Conservation (phyloP, 2,329 filamentous ascomycete species). For the Fragosphaeria purpurea region DNA sequence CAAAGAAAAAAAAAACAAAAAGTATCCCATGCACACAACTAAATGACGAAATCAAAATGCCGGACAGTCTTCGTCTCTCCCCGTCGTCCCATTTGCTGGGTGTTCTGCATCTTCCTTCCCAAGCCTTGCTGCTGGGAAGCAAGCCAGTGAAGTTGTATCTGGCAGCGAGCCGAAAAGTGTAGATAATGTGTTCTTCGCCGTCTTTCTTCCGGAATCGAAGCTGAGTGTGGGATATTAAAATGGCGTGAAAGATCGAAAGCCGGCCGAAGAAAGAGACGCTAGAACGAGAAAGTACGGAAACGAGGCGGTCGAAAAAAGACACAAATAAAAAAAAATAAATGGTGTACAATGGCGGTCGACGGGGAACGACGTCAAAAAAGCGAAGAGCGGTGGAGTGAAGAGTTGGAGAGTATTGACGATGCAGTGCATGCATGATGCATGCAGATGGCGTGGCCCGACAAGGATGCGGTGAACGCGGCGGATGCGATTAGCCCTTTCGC, state of each 20-base stretch:
- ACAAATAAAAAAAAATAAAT: not conserved
- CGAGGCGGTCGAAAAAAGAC: conserved; percentile 1
- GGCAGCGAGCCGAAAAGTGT: conserved; percentile 21
- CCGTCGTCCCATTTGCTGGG: not conserved
- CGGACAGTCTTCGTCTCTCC: not conserved
- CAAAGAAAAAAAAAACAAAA: conserved; percentile 4
- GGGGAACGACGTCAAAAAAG: not conserved
- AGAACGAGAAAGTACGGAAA: not conserved
- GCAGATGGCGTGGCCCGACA: conserved; percentile 5
- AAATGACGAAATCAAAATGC: not conserved
- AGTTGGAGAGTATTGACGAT: no score
- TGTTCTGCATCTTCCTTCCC: conserved; percentile 4
- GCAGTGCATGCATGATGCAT: conserved; percentile 6
- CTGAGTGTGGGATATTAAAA: conserved; percentile 23
- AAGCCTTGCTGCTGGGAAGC: conserved; percentile 18
- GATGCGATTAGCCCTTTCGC: not conserved
- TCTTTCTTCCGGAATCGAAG: not conserved
- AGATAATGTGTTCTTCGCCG: conserved; percentile 15
- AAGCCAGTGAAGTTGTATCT: conserved; percentile 6
- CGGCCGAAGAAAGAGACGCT: conserved; percentile 3
- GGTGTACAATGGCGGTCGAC: conserved; percentile 5
- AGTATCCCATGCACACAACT: conserved; percentile 5
- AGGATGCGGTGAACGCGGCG: conserved; percentile 1
- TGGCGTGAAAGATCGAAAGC: conserved; percentile 13
- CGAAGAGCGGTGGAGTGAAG: no score